phyloP scores from a whole-genome alignment of 371 early-diverging fungal genomes.

The Fennellomyces sp. region DNA sequence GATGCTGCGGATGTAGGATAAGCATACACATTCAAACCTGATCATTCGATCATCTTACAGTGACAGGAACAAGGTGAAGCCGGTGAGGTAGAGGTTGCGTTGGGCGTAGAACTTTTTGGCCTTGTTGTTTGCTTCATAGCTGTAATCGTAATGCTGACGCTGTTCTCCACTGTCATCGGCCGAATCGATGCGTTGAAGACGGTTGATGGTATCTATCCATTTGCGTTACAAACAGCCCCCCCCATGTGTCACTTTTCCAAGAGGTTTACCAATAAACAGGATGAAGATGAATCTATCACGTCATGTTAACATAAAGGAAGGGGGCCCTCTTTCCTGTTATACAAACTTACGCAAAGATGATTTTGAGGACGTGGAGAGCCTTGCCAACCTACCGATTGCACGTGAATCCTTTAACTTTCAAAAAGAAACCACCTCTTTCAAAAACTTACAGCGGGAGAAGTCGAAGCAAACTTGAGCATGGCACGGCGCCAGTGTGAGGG shows the following conservation, averaged over 20 bases:
- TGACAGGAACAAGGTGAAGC: conserved; percentile 87
- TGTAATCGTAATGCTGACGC: conserved; percentile 38
- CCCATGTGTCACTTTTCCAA: background rate
- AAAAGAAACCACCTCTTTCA: background rate
- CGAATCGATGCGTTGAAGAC: conserved; percentile 60
- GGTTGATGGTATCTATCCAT: conserved; percentile 66
- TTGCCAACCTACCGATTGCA: conserved; percentile 37
- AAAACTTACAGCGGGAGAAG: conserved; percentile 44
- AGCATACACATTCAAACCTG: no score
- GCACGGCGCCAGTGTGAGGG: conserved; percentile 64
- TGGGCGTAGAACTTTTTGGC: conserved; percentile 87
- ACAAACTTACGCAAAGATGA: conserved; percentile 60
- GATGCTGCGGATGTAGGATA: conserved; percentile 37
- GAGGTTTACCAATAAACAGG: conserved; percentile 59
- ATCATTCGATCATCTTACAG: no score
- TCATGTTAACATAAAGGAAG: background rate
- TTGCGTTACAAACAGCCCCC: background rate
- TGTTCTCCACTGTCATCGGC: conserved; percentile 36
- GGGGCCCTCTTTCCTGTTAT: no score
- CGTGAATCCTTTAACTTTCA: conserved; percentile 1
- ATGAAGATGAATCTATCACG: conserved; percentile 62
- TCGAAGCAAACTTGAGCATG: conserved; percentile 53
- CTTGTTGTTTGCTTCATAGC: conserved; percentile 64
- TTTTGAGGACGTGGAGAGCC: conserved; percentile 56
- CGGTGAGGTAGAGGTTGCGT: conserved; percentile 88